Evolutionary conservation across 495 filamentous ascomycete species (phyloP).

Genomic region (Venustampulla echinocandica): DNA sequence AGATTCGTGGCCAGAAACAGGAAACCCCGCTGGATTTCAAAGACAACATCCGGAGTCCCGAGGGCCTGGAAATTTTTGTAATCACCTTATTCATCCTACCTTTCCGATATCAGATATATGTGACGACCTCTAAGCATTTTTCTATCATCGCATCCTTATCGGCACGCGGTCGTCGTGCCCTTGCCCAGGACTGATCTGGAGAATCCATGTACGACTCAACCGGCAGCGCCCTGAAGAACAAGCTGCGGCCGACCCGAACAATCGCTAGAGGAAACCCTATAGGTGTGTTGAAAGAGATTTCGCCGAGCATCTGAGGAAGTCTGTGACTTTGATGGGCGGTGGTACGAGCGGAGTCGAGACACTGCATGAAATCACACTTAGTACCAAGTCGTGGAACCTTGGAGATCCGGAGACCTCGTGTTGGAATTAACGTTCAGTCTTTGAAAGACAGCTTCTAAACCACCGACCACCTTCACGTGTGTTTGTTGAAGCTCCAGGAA

Average conservation of each 20-base stretch:
- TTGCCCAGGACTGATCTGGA: constrained; percentile 14
- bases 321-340: constrained; percentile 3
- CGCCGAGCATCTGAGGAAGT: constrained; percentile 4
- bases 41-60: constrained; percentile 9
- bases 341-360: constrained; percentile 2
- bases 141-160: not conserved
- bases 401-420: constrained; percentile 3
- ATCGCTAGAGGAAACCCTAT: constrained; percentile 4
- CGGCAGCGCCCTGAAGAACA: constrained; percentile 11
- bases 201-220: constrained; percentile 14
- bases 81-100: constrained; percentile 7
- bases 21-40: constrained; percentile 8
- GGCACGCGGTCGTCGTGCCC: constrained; percentile 2
- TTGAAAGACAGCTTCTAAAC: constrained; percentile 11
- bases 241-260: constrained; percentile 12
- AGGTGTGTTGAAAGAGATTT: constrained; percentile 1
- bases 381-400: constrained; percentile 12
- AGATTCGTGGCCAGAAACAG: not conserved
- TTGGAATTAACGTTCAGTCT: constrained; percentile 10
- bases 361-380: constrained; percentile 1
- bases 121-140: not conserved
- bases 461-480: not conserved
- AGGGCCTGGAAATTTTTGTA: constrained; percentile 5
- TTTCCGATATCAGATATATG: not conserved
- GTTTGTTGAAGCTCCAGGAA: constrained; percentile 8